These are phyloP conservation scores for Narthecium ossifragum DNA, from an alignment of 106 monocot genomes.

Conservation along the genomic window DNA sequence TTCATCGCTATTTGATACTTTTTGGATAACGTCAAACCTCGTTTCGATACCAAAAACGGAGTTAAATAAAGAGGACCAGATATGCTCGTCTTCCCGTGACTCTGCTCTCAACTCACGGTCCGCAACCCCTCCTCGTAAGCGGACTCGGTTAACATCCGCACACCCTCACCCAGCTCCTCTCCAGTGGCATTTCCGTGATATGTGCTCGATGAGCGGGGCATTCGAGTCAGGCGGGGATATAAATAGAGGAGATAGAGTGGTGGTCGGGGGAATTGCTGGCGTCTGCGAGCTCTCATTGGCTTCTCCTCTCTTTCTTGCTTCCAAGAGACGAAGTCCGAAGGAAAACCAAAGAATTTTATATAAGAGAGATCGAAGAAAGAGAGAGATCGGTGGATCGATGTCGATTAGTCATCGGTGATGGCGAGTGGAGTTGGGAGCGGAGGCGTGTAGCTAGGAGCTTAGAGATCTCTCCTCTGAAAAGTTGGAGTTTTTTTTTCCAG, in stretches of 20 bases:
- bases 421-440: slow-evolving; percentile 18
- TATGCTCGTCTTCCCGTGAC: no score
- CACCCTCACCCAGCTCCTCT: no score
- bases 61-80: no score
- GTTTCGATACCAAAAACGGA: no score
- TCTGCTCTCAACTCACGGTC: no score
- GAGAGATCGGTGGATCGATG: slow-evolving; percentile 6
- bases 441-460: slow-evolving; percentile 2
- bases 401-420: slow-evolving; percentile 21
- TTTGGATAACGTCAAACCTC: no score
- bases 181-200: no score
- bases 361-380: slow-evolving; percentile 4
- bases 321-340: slow-evolving; percentile 14
- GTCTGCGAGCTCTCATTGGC: slow-evolving; percentile 8
- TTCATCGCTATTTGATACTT: no score
- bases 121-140: no score
- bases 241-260: background rate
- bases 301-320: slow-evolving; percentile 44
- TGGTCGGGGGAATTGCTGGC: background rate
- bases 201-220: no score
- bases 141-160: no score
- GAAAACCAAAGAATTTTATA: background rate
- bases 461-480: slow-evolving; percentile 1
- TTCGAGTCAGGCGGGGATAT: background rate
- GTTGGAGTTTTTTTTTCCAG: slow-evolving; percentile 1